Conservation (phyloP, 2,329 filamentous ascomycete genomes). For the Periconia sp. region DNA sequence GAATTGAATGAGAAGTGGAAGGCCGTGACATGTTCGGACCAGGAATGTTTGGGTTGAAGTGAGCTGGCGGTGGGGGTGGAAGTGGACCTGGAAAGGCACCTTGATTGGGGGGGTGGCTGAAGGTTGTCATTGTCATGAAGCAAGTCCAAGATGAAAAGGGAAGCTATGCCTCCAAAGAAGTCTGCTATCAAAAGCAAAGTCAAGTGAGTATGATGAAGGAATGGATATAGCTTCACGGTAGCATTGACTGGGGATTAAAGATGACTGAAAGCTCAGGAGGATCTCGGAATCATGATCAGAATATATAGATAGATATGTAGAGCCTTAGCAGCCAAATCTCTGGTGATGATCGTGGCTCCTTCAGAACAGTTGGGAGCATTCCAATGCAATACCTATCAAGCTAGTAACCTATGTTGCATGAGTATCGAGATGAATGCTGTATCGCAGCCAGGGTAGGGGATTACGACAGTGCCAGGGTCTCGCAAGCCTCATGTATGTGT, state of each 20-base stretch:
- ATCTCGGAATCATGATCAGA: background rate
- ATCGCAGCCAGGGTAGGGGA: background rate
- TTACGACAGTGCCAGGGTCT: constrained; percentile 2
- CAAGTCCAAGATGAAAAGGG: background rate
- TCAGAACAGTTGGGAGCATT: background rate
- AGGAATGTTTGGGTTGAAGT: background rate
- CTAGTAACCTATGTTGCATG: background rate
- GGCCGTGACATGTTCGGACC: background rate
- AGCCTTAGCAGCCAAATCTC: background rate
- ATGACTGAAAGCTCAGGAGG: background rate
- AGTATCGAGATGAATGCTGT: background rate
- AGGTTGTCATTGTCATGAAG: background rate
- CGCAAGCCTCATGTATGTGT: constrained; percentile 11
- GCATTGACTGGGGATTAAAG: background rate
- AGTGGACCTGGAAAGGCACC: background rate
- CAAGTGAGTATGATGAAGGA: background rate
- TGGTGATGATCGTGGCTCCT: background rate
- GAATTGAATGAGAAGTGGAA: background rate
- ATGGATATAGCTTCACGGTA: background rate
- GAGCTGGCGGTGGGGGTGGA: background rate
- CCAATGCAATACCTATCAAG: background rate
- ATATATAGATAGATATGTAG: constrained; percentile 12
- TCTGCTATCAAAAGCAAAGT: too few relatives aligned
- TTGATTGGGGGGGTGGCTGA: background rate
- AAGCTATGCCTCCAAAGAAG: too few relatives aligned